phyloP scores from a whole-genome alignment of 805 yeast species.

The Kodamaea sagamina region DNA sequence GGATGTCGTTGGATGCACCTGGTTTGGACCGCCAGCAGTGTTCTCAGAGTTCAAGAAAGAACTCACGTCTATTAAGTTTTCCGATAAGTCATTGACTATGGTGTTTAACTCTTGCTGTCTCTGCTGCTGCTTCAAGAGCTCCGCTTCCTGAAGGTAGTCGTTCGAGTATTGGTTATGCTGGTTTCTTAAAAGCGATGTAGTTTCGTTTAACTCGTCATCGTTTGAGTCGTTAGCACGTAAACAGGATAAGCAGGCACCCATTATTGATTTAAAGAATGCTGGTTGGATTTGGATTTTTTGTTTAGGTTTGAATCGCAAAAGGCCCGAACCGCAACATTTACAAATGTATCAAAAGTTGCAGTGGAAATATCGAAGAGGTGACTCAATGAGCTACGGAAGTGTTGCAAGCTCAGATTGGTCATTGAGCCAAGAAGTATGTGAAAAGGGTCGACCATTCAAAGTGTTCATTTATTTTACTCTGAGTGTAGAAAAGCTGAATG shows the following conservation, averaged over 20 bases:
- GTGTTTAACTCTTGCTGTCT: constrained; percentile 49
- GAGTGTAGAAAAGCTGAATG: no score
- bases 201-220: constrained; percentile 42
- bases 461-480: no score
- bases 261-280: constrained; percentile 17
- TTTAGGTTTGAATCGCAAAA: background rate
- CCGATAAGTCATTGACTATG: constrained; percentile 44
- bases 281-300: constrained; percentile 5
- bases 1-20: background rate
- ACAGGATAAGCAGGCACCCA: constrained; percentile 55
- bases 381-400: no score
- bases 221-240: constrained; percentile 35
- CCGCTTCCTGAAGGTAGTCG: constrained; percentile 38
- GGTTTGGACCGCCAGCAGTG: constrained; percentile 7
- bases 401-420: no score
- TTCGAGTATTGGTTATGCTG: constrained; percentile 29
- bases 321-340: background rate
- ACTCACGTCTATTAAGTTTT: constrained; percentile 18
- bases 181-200: constrained; percentile 36
- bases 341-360: no score
- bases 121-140: constrained; percentile 40
- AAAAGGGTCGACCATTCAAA: no score
- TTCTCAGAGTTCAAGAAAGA: constrained; percentile 17
- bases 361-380: no score
- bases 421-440: no score